Base-by-base conservation (phyloP, 306 rosid species). In the Prunus mira region DNA sequence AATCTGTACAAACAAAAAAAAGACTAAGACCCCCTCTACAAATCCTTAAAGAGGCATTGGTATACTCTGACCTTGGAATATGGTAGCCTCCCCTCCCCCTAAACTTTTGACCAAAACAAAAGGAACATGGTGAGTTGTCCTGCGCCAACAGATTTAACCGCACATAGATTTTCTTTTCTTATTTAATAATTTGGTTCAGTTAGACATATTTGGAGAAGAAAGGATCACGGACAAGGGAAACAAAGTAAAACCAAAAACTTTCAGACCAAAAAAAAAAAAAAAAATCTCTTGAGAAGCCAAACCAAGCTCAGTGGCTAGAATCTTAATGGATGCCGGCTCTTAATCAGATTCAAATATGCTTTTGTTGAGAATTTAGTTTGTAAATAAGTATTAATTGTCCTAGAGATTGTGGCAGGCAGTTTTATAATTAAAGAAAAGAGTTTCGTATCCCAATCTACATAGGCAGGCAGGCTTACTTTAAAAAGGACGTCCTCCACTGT, bases 11-110 rank as follows among this genome's bases (percentile, higher is more conserved):
- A 32, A 5, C 0, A 32, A 5, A 4, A 32, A 5, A 32, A 1
- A 1, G 0, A 0, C 6, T 32, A 1, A 32, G 7, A 5, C 38
- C 1, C 38, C 38, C 38, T 32, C 0, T 32, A 0, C 1, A 32
- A 32, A 1, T 32, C 1, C 7, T 32, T 0, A 32, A 32, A 32
- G 1, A 32, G 0, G 38, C 7, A 32, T 32, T 32, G 7, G 38
- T 32, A 32, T 32, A 32, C 1, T 6, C 38, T 1, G 38, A 5
- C 38, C 38, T 32, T 32, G 7, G 7, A 5, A 32, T 32, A 32
- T 7, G 0, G 38, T 32, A 32, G 7, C 7, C 38, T 32, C 7
- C 38, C 38, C 1, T 32, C 1, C 7, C 38, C 7, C 7, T 32
- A 5, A 32, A 32, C 38, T 32, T 32, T 32, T 32, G 38, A 32